A percentile compares a stretch with the other conserved stretches of the same genome.
Conservation (phyloP, 225 moss, liverwort and hornwort species). For the Straminergon stramineum region DNA sequence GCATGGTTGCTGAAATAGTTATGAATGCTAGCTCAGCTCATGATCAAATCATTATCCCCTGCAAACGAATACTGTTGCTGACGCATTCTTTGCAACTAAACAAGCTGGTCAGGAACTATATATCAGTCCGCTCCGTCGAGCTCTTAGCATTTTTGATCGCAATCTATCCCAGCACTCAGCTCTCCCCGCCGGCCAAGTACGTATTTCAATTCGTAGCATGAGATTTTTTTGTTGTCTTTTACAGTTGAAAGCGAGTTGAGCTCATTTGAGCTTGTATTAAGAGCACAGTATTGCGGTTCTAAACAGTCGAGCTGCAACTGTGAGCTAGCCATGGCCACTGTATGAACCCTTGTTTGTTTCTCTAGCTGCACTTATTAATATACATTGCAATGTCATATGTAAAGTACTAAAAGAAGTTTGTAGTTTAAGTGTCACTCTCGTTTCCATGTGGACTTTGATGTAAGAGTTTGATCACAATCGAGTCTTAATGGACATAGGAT, state of each 20-base stretch:
- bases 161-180: background rate
- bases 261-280: background rate
- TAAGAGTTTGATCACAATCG: background rate
- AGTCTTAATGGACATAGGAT: background rate
- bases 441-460: background rate
- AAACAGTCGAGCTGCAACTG: background rate
- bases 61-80: background rate
- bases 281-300: background rate
- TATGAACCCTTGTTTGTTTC: background rate
- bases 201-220: background rate
- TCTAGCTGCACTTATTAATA: background rate
- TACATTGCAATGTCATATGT: background rate
- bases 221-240: background rate
- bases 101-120: background rate
- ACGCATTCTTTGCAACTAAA: background rate
- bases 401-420: background rate
- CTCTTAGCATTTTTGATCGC: background rate
- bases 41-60: background rate
- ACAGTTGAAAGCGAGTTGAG: background rate
- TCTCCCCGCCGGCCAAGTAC: background rate
- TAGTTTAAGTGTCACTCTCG: background rate
- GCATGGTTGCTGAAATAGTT: background rate
- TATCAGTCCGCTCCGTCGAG: too few species aligned
- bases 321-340: background rate
- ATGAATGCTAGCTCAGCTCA: background rate